Evolutionary conservation across 2,329 filamentous ascomycete species (phyloP).

Genomic region (Sclerotinia minor): DNA sequence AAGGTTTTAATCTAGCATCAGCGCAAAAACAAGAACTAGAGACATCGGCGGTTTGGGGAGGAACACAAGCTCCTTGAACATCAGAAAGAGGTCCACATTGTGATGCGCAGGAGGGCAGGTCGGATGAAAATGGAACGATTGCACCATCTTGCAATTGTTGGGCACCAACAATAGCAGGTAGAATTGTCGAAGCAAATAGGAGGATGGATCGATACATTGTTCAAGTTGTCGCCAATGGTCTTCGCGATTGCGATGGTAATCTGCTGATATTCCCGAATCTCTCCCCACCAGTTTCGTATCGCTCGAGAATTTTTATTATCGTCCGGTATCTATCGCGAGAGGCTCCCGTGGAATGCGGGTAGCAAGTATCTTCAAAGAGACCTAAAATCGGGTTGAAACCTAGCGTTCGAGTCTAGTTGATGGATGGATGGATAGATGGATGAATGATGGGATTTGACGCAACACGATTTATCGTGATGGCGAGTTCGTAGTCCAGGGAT

Average conservation of each 20-base stretch:
- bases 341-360: not conserved
- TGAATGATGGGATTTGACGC: constrained; percentile 7
- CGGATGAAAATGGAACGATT: constrained; percentile 55
- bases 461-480: not conserved
- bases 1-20: constrained; percentile 57
- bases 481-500: constrained; percentile 11
- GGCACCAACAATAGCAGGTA: constrained; percentile 17
- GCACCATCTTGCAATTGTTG: constrained; percentile 31
- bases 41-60: constrained; percentile 52
- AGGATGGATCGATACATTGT: constrained; percentile 25
- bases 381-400: not conserved
- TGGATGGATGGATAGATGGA: not conserved
- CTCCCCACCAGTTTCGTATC: not conserved
- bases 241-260: constrained; percentile 15
- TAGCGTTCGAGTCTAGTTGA: not conserved
- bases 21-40: constrained; percentile 76
- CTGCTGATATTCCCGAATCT: not conserved
- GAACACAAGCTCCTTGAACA: constrained; percentile 71
- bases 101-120: constrained; percentile 63
- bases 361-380: not conserved
- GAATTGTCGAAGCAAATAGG: constrained; percentile 16
- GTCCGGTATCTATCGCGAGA: not conserved
- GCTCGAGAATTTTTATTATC: not conserved
- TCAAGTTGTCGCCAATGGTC: not conserved
- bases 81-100: constrained; percentile 62